Evolutionary conservation across 2,329 filamentous ascomycete species (phyloP).

Genomic region (Tolypocladium tundrense): DNA sequence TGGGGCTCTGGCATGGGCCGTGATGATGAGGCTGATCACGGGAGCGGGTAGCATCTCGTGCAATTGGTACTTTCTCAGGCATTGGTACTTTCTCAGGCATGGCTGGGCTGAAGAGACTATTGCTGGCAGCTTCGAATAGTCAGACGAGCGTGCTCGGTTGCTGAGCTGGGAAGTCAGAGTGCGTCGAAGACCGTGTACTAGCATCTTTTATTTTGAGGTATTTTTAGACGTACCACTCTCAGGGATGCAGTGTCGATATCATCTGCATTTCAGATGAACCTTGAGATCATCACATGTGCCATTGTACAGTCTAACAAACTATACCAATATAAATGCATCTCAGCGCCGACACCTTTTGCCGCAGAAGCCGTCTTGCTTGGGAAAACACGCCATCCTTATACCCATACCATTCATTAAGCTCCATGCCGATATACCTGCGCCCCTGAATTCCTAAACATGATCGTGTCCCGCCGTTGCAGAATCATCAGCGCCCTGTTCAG

Average conservation of each 20-base stretch:
- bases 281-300: neutral
- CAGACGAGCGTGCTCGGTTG: neutral
- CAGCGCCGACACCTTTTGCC: neutral
- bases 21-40: no score
- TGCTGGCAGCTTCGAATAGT: no score
- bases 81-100: no score
- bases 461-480: slow-evolving; percentile 76
- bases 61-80: no score
- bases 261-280: neutral
- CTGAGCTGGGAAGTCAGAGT: neutral
- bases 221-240: neutral
- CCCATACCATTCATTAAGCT: slow-evolving; percentile 31
- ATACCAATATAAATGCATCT: neutral
- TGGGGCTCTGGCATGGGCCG: no score
- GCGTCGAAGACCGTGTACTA: neutral
- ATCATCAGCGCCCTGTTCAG: slow-evolving; percentile 79
- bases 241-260: neutral
- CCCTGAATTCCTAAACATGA: slow-evolving; percentile 70
- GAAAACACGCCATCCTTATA: neutral
- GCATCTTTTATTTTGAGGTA: neutral
- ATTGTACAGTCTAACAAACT: neutral
- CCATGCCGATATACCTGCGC: slow-evolving; percentile 66
- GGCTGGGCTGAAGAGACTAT: no score
- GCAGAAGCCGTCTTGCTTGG: neutral
- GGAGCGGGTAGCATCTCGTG: no score